Conservation (phyloP, 2,329 filamentous ascomycete species). For the Nemania sp. region DNA sequence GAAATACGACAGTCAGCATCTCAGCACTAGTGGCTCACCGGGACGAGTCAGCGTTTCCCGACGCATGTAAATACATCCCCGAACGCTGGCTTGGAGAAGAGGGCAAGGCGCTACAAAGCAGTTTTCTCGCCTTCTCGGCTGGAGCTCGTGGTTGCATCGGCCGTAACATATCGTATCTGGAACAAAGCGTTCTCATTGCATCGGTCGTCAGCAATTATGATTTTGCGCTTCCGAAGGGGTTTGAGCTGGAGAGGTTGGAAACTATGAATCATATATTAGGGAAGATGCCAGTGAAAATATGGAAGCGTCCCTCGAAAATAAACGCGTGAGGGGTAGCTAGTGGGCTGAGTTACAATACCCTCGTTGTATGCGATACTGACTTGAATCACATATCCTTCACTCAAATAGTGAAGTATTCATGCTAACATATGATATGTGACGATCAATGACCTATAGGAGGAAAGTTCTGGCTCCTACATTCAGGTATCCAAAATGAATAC, state of each 20-base stretch:
- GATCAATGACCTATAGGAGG: too few relatives aligned
- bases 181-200: slow-evolving; percentile 19
- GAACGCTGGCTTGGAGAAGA: slow-evolving; percentile 24
- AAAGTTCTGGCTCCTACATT: too few relatives aligned
- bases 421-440: too few relatives aligned
- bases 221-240: slow-evolving; percentile 16
- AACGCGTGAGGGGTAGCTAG: too few relatives aligned
- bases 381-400: too few relatives aligned
- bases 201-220: slow-evolving; percentile 21
- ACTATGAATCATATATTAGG: slow-evolving; percentile 26
- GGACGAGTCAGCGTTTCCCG: slow-evolving; percentile 13
- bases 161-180: slow-evolving; percentile 24
- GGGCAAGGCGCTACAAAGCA: slow-evolving; percentile 20
- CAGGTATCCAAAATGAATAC: too few relatives aligned
- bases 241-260: slow-evolving; percentile 13
- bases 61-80: slow-evolving; percentile 6
- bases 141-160: slow-evolving; percentile 19
- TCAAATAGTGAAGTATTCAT: too few relatives aligned
- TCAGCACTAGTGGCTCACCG: slow-evolving; percentile 23
- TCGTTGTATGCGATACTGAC: too few relatives aligned
- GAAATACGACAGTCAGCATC: slow-evolving; percentile 22
- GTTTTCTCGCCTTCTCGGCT: slow-evolving; percentile 16
- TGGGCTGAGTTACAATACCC: too few relatives aligned
- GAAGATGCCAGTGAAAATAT: slow-evolving; percentile 25
- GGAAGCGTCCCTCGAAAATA: slow-evolving; percentile 4